phyloP scores from a whole-genome alignment of 2,329 filamentous ascomycete genomes.

The Dactylellina parvicollis region DNA sequence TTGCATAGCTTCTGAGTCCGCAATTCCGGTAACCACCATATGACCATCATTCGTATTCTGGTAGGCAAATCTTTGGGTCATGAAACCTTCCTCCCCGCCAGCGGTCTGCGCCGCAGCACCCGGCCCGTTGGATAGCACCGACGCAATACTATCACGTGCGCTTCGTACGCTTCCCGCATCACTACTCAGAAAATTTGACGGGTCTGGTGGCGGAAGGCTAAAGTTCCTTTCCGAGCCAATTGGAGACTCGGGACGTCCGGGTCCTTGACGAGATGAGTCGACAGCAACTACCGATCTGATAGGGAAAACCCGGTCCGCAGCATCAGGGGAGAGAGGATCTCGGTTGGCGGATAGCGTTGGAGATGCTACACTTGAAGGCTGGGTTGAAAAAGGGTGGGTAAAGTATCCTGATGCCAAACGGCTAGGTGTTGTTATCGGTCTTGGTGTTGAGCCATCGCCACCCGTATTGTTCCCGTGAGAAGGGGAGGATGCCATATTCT shows the following conservation, averaged over 20 bases:
- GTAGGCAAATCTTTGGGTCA: constrained; percentile 82
- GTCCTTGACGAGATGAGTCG: constrained; percentile 66
- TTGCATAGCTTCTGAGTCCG: constrained; percentile 73
- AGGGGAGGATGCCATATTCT: constrained; percentile 24
- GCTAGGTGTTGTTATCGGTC: constrained; percentile 24
- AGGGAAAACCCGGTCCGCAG: constrained; percentile 76
- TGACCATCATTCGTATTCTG: constrained; percentile 80
- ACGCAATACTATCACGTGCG: constrained; percentile 40
- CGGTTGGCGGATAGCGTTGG: constrained; percentile 11
- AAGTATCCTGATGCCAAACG: constrained; percentile 11
- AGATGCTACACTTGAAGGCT: constrained; percentile 18
- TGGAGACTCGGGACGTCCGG: constrained; percentile 29
- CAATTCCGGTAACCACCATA: constrained; percentile 81
- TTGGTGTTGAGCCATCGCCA: constrained; percentile 13
- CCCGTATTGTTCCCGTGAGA: background rate
- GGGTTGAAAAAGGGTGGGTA: constrained; percentile 2
- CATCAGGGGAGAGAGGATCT: constrained; percentile 53
- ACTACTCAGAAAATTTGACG: constrained; percentile 21
- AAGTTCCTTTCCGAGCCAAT: constrained; percentile 46
- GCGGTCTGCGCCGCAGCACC: constrained; percentile 23
- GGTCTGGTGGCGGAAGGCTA: constrained; percentile 5
- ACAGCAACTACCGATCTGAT: constrained; percentile 81
- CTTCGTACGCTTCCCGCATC: constrained; percentile 49
- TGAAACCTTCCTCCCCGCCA: constrained; percentile 63
- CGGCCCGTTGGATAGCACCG: constrained; percentile 22